Base-by-base conservation (phyloP, 2,329 filamentous ascomycete species). In the Fusarium succisae region DNA sequence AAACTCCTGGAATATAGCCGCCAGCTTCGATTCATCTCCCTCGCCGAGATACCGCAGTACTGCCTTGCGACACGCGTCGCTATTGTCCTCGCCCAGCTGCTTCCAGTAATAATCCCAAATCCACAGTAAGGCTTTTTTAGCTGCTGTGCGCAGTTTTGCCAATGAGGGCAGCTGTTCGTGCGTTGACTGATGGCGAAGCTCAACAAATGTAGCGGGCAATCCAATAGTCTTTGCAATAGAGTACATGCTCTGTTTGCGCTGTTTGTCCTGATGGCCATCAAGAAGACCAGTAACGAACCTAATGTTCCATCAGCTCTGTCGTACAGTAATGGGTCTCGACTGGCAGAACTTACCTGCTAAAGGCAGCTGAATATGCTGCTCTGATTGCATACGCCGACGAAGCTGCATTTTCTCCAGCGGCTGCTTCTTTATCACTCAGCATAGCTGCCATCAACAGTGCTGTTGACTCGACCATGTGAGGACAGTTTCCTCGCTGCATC, bases 101-200 rank as follows among this genome's bases (percentile, higher is more conserved):
- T 82, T 84, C 95, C 95, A 98, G 84, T 97, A 98, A 81, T 94
- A 94, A 60, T 91, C 88, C 94, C 94, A 98, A 58, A 98, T 91
- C 95, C 95, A 98, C 50, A 87, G 86, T 70, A 98, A 85, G 2
- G 93, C 94, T 76, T 92, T 90, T 72, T 87, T 84, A 3, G 92
- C 90, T 4, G 93, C 93, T 41, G 87, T 87, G 59, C 94, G 89
- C 70, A 98, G 85, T 72, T 94, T 91, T 17, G 89, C 87, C 60
- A 98, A 85, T 3, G 92, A 91, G 0, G 95, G 95, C 64, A 98
- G 85, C 80, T 95, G 93, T 81, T 97, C 94, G 81, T 98, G 95
- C 45, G 95, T 97, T 48, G 93, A 94, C 83, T 97, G 93, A 81
- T 98, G 95, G 51, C 95, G 90, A 66, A 97, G 86, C 85, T 97